Evolutionary conservation across 2,329 filamentous ascomycete genomes (phyloP).

Genomic region (Teratosphaeriaceae sp.): DNA sequence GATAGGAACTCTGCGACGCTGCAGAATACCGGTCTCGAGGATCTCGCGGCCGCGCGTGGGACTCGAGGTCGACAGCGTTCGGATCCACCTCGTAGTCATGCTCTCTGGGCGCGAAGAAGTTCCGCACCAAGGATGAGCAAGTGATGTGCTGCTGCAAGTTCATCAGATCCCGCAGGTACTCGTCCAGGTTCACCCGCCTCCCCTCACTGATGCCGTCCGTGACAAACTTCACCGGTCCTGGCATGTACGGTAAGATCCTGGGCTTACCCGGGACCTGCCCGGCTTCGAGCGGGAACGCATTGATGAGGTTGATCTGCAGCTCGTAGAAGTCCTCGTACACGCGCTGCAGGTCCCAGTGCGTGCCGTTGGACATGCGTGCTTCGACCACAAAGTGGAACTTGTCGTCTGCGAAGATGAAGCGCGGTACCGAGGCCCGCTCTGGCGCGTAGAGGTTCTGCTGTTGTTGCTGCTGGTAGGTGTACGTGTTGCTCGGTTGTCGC

Average conservation of each 20-base stretch:
- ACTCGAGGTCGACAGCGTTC: slow-evolving; percentile 47
- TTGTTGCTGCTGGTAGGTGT: slow-evolving; percentile 36
- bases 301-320: slow-evolving; percentile 91
- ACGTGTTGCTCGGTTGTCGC: slow-evolving; percentile 24
- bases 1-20: slow-evolving; percentile 21
- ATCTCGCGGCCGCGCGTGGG: slow-evolving; percentile 65
- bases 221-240: slow-evolving; percentile 92
- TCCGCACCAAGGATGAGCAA: slow-evolving; percentile 73
- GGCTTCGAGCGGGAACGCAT: slow-evolving; percentile 85
- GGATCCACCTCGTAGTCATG: slow-evolving; percentile 91
- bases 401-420: slow-evolving; percentile 93
- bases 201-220: slow-evolving; percentile 97
- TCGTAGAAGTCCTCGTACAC: slow-evolving; percentile 99
- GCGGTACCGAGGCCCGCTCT: slow-evolving; percentile 74
- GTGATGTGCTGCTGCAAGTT: slow-evolving; percentile 79
- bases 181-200: slow-evolving; percentile 83
- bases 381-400: slow-evolving; percentile 99
- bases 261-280: slow-evolving; percentile 70
- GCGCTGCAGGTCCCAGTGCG: slow-evolving; percentile 85
- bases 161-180: slow-evolving; percentile 89
- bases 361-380: slow-evolving; percentile 79
- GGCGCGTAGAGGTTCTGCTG: slow-evolving; percentile 57
- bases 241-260: slow-evolving; percentile 91
- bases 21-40: slow-evolving; percentile 49
- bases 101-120: slow-evolving; percentile 83